Base-by-base conservation (phyloP, 306 rosid species). In the Spatholobus suberectus region DNA sequence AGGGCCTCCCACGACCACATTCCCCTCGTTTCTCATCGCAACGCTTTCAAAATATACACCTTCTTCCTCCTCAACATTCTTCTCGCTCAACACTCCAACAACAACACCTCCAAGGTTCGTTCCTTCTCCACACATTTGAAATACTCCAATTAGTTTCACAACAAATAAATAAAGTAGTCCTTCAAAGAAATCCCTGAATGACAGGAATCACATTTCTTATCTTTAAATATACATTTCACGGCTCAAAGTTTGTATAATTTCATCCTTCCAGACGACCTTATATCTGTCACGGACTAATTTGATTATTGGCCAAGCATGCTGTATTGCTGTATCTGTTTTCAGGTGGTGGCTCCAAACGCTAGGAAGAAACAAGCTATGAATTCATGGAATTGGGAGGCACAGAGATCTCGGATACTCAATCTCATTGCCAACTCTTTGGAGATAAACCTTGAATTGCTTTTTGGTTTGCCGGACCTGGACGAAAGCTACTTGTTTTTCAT, bases 301-400 rank as follows among this genome's bases (percentile, higher is more conserved):
- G 24, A 21, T 21, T 24, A 26, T 13, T 26, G 3, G 38, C 18
- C 34, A 44, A 63, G 40, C 5, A 4, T 65, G 55, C 14, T 65
- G 52, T 37, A 57, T 55, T 63, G n/a, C 3, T 24, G 0, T 49
- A 63, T 55, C 32, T 61, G 18, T 67, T 74, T 77, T 77, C 79
- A 95, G 98, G 91, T 78, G 90, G 92, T 71, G 49, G 82, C 89
- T 26, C 88, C 85, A 29, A 91, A 81, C 76, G 59, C 90, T 38
- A 92, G 91, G 89, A 95, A 92, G 91, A 95, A 95, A 80, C 84
- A 62, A 34, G 58, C 82, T 0, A 61, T 54, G 21, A 92, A 86
- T 69, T 88, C 94, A 23, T 93, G 98, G 99, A 91, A 90, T 74
- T 95, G 97, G 99, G 99, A 93, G 86, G 80, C 90, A 24, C 97